Evolutionary conservation across 768 basidiomycete genomes (phyloP), one percentile per base, ranked within the genome.

Genomic region (Coprinellus aureogranulatus): DNA sequence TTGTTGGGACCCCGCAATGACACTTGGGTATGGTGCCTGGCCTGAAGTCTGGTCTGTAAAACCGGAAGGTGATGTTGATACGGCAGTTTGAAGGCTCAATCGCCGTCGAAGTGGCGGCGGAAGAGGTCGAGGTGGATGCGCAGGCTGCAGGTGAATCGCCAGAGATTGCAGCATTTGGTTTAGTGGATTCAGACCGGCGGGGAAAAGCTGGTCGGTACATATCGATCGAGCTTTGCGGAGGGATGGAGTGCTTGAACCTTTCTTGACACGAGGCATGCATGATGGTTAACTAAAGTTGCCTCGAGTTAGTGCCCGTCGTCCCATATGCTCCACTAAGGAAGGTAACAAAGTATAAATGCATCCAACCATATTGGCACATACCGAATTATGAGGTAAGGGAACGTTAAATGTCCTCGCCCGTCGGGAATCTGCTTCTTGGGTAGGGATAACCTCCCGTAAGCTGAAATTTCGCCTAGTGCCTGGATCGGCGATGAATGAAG

Each of bases 241-340:
- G 90, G 18, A 92, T 80, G 3, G 84, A 80, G 61, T 92, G 90
- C 64, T 93, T 93, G 73, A 88, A 93, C 40, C 75, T 77, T 66
- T 93, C 91, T 75, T 93, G 91, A 58, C 87, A 88, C 16, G 85
- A 83, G 1, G 90, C 89, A 62, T 93, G 92, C 91, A 93, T 93
- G 56, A 93, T 90, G n/a, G 80, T 80, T 34, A 93, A 75, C 90
- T 92, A 57, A 25, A 51, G 37, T 50, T n/a, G 50, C 8, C 27
- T n/a, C 30, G 41, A n/a, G 37, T 23, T 39, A 54, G 41, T 5
- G 8, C 14, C 14, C 34, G 34, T 34, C 34, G 14, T 34, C 34
- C 14, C 34, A 34, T 34, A 6, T 34, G 14, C 34, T 34, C 20
- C 20, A 44, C 5, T 22, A 54, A 54, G 26, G 53, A n/a, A 18